Conservation (phyloP, 164 flowering plant genomes). For the Stephania yunnanensis region DNA sequence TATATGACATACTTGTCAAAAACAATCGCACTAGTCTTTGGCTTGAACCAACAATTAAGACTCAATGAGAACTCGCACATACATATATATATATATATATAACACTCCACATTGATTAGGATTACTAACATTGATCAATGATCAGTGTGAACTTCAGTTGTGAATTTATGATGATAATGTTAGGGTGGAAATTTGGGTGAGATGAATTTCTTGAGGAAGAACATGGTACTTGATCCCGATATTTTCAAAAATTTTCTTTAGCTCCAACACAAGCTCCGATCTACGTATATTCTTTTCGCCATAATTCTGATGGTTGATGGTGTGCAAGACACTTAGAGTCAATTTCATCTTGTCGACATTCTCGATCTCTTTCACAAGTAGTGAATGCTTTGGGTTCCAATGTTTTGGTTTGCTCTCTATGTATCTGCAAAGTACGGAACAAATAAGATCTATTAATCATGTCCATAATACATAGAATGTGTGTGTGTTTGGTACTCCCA, state of each 20-base stretch:
- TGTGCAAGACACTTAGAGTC: constrained; percentile 33
- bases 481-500: no score
- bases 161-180: not conserved
- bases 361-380: constrained; percentile 45
- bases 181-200: constrained; percentile 10
- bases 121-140: no score
- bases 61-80: no score
- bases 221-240: constrained; percentile 40
- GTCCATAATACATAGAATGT: not conserved
- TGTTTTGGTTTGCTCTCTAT: constrained; percentile 46
- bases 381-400: constrained; percentile 38
- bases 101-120: no score
- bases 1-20: no score
- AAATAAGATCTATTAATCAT: not conserved
- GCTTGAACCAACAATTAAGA: no score
- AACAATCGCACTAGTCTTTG: no score
- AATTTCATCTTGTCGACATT: constrained; percentile 45
- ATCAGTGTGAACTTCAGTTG: no score
- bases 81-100: no score
- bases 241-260: constrained; percentile 40
- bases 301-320: constrained; percentile 50
- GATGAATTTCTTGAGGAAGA: constrained; percentile 45
- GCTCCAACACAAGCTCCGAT: constrained; percentile 40
- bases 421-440: constrained; percentile 31
- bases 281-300: constrained; percentile 31